Percentiles rank a stretch among this genome's conserved stretches.
These are phyloP conservation scores for Jimgerdemannia lactiflua DNA, from an alignment of 192 early-diverging fungal genomes.

Conservation along the genomic window DNA sequence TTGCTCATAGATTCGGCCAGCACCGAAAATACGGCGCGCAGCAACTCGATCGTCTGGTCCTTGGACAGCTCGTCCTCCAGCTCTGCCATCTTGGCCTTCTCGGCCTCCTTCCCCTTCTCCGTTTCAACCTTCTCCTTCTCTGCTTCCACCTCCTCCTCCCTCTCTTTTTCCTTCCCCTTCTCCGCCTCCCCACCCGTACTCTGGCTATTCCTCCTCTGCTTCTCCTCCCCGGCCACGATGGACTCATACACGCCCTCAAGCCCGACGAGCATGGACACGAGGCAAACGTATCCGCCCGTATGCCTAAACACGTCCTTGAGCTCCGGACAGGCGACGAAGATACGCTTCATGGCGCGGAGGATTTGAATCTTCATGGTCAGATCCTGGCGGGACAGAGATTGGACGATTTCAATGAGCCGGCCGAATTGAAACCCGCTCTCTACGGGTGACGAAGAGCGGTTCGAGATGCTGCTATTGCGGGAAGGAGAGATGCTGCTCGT, in stretches of 20 bases:
- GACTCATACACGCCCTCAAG: constrained; percentile 45
- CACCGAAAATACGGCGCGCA: constrained; percentile 44
- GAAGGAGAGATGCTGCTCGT: not conserved
- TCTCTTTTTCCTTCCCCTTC: not conserved
- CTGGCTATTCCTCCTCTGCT: not conserved
- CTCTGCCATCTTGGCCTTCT: not conserved
- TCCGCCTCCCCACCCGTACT: not conserved
- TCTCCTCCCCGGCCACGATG: not conserved
- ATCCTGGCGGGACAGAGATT: constrained; percentile 46
- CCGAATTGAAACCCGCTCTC: constrained; percentile 46
- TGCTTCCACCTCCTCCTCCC: not conserved
- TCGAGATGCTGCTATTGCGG: not conserved
- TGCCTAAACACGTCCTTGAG: constrained; percentile 55
- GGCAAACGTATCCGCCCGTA: constrained; percentile 56
- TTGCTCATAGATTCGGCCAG: constrained; percentile 52
- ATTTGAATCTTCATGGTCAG: constrained; percentile 58
- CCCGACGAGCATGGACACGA: constrained; percentile 55
- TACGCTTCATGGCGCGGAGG: constrained; percentile 43
- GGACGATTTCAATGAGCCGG: constrained; percentile 56
- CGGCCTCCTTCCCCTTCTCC: not conserved
- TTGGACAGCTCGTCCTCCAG: constrained; percentile 19
- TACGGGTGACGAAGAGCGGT: constrained; percentile 13
- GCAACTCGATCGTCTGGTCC: constrained; percentile 31
- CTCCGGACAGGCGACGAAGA: constrained; percentile 41
- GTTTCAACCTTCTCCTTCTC: not conserved